Conservation (phyloP, 2,329 filamentous ascomycete genomes). For the Sclerotiophoma versabilis region DNA sequence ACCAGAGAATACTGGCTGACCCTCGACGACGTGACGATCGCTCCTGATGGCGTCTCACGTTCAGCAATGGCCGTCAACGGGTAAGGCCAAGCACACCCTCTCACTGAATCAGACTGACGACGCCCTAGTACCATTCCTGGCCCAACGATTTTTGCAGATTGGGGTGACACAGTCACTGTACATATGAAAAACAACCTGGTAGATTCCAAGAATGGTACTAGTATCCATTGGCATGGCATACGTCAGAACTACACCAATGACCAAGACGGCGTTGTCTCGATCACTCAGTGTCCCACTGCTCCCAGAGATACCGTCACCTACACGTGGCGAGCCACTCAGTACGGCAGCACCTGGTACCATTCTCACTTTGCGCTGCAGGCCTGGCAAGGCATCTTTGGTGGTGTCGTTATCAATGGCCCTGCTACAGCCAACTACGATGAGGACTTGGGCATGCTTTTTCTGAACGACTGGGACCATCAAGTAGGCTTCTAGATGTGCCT, state of each 20-base stretch:
- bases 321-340: slow-evolving; percentile 49
- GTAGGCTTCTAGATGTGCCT: background rate
- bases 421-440: slow-evolving; percentile 51
- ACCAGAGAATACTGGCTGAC: slow-evolving; percentile 59
- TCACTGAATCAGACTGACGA: background rate
- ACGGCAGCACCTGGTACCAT: slow-evolving; percentile 54
- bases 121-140: slow-evolving; percentile 50
- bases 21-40: slow-evolving; percentile 51
- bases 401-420: slow-evolving; percentile 52
- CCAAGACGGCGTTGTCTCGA: slow-evolving; percentile 39
- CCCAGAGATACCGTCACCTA: slow-evolving; percentile 36
- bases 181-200: slow-evolving; percentile 45
- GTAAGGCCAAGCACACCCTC: background rate
- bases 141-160: slow-evolving; percentile 53
- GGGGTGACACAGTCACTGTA: slow-evolving; percentile 50
- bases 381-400: slow-evolving; percentile 53
- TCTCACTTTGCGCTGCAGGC: slow-evolving; percentile 52
- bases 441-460: slow-evolving; percentile 52
- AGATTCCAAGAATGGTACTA: slow-evolving; percentile 38
- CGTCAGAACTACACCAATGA: slow-evolving; percentile 43
- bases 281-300: slow-evolving; percentile 44
- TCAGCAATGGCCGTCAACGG: slow-evolving; percentile 50
- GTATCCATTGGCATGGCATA: slow-evolving; percentile 44
- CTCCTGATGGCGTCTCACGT: slow-evolving; percentile 62
- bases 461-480: slow-evolving; percentile 51